Evolutionary conservation across 2,329 filamentous ascomycete species (phyloP), one percentile per base, ranked within the genome.

Genomic region (Clonostachys chloroleuca): DNA sequence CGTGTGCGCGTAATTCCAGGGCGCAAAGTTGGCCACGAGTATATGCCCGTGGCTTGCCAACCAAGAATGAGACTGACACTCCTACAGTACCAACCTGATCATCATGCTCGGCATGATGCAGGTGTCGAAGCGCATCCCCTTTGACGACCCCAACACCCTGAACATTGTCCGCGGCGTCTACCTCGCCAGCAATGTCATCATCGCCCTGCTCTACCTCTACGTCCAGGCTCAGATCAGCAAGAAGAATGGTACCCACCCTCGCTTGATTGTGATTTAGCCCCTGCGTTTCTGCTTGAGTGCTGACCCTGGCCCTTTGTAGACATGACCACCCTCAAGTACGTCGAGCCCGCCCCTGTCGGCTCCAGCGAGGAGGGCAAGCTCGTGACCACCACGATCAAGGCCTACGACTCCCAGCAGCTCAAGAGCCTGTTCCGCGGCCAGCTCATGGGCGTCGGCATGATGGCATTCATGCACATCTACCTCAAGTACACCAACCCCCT

Each of bases 401-500:
- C 92, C 63, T 99, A 99, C 80, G 94, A 99, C 70, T 78, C 84
- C 61, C 74, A 80, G 59, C 92, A 97, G 76, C 80, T 97, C 65
- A 87, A 87, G 73, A 77, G 81, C 54, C 80, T 90, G 56, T 89
- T 92, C 80, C 94, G 94, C 70, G 81, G 86, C 54, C 92, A 97
- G 75, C 74, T 95, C 61, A 97, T 96, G 89, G 94, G 94, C 51
- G 78, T 99, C 49, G 92, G 81, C 68, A 99, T 99, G 92, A 97
- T 99, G 92, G 84, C 72, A 52, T 89, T 96, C 64, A 97, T 99
- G 92, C 94, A 99, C 76, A 57, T 99, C 52, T 99, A 97, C 84
- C 88, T 99, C 80, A 92, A 96, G 71, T 99, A 97, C 86, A 97
- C 92, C 75, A 99, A 97, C 84, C 94, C 94, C 40, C 88, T 99